These are phyloP conservation scores for Brassica carinata DNA, from an alignment of 345 rosid genomes.

Conservation along the genomic window DNA sequence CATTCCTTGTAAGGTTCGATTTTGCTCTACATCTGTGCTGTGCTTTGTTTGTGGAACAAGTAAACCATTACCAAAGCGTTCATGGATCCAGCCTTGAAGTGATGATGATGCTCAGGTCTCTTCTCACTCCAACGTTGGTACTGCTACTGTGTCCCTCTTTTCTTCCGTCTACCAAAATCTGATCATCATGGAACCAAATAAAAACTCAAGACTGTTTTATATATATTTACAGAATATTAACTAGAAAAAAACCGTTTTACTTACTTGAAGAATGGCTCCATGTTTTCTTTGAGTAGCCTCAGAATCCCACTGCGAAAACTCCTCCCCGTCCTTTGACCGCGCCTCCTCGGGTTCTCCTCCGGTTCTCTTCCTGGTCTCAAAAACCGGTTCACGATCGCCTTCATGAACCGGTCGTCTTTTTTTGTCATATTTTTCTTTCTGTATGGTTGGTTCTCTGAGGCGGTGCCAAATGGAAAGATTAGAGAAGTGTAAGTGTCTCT, in stretches of 20 bases:
- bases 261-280: slow-evolving; percentile 63
- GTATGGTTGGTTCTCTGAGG: not conserved
- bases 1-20: slow-evolving; percentile 57
- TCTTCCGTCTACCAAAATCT: slow-evolving; percentile 64
- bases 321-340: slow-evolving; percentile 38
- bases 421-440: not conserved
- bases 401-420: slow-evolving; percentile 23
- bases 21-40: too few relatives aligned
- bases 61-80: slow-evolving; percentile 58
- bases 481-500: not conserved
- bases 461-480: not conserved
- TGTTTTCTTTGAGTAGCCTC: slow-evolving; percentile 52
- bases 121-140: slow-evolving; percentile 81
- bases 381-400: slow-evolving; percentile 24
- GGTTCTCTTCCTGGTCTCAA: slow-evolving; percentile 19
- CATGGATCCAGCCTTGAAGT: slow-evolving; percentile 91
- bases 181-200: not conserved
- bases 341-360: slow-evolving; percentile 47
- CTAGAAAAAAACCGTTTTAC: not conserved
- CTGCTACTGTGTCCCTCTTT: slow-evolving; percentile 38
- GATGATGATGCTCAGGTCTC: slow-evolving; percentile 60
- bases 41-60: not conserved
- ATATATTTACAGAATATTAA: not conserved
- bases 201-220: not conserved
- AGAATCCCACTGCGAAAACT: slow-evolving; percentile 61